Base-by-base conservation (phyloP, 2,329 filamentous ascomycete species). In the Scedosporium minutisporum region DNA sequence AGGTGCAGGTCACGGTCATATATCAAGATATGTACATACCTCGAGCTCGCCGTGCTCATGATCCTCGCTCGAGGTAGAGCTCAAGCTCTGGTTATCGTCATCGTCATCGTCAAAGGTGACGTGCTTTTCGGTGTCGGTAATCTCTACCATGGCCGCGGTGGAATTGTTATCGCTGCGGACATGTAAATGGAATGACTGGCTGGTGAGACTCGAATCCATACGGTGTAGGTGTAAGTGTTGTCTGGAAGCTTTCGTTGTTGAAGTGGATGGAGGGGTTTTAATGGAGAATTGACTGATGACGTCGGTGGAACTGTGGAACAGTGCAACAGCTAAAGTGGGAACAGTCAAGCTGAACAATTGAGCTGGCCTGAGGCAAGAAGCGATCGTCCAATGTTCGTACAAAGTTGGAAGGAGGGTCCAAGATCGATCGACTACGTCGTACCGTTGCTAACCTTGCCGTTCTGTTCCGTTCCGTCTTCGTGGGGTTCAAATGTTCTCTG, bases 1-100 rank as follows among this genome's bases (percentile, higher is more conserved):
- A 38, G 33, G 10, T 51, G 21, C 10, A 51, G n/a, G 21, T 10
- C 23, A 57, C 16, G 29, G 59, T 16, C 23, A 7, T 9, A 29
- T 16, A 10, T 29, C n/a, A 44, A 23, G 42, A 38, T 7, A 38
- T 18, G n/a, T 33, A 59, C 33, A 21, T 46, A 64, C 63, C 61
- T 64, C 63, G 21, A 64, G 58, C 41, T 63, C 58, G 25, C 58
- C 57, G n/a, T 62, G 61, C 7, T 62, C 63, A 55, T 61, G 58
- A 16, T 57, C 60, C n/a, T 61, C 60, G 48, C 44, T 48, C 29
- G 16, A 55, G 12, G 9, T 14, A 7, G 58, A 38, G 33, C 33
- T 38, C 33, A 12, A 60, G 38, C 25, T 57, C 42, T 25, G 7
- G 57, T 38, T 38, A 33, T 23, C n/a, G 27, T 53, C 27, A n/a